Evolutionary conservation across 768 basidiomycete genomes (phyloP).

Genomic region (Lactarius sp.): DNA sequence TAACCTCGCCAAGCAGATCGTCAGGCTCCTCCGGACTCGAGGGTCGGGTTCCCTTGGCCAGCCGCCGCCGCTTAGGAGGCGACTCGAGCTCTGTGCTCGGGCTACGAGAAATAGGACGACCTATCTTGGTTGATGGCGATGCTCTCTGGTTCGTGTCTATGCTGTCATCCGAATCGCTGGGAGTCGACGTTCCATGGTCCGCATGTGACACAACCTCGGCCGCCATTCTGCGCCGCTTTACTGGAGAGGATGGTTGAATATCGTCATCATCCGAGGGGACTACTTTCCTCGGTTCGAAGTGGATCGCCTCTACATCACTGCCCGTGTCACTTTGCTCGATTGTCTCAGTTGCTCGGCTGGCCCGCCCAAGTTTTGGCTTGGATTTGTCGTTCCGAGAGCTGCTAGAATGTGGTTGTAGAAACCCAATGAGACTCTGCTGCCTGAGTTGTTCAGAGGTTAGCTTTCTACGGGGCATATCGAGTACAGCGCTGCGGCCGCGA

Average conservation of each 20-base stretch:
- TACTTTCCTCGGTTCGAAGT: slow-evolving; percentile 39
- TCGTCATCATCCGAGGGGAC: slow-evolving; percentile 27
- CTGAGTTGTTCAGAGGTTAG: not conserved
- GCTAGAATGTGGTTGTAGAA: slow-evolving; percentile 6
- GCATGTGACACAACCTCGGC: slow-evolving; percentile 6
- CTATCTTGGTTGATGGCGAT: not conserved
- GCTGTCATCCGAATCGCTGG: slow-evolving; percentile 13
- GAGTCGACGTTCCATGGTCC: not conserved
- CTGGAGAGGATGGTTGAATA: slow-evolving; percentile 27
- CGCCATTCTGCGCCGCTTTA: slow-evolving; percentile 24
- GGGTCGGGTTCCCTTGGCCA: slow-evolving; percentile 42
- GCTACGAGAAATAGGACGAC: slow-evolving; percentile 23
- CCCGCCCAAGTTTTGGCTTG: not conserved
- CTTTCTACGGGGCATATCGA: slow-evolving; percentile 13
- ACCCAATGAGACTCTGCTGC: slow-evolving; percentile 11
- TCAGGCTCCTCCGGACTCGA: slow-evolving; percentile 39
- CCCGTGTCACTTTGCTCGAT: slow-evolving; percentile 1
- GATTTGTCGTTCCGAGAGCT: not conserved
- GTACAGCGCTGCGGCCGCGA: not conserved
- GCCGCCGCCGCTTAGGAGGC: slow-evolving; percentile 37
- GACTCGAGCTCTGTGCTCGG: slow-evolving; percentile 36
- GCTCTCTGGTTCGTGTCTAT: not conserved
- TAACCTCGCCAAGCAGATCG: slow-evolving; percentile 46
- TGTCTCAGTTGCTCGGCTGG: not conserved
- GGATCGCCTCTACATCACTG: slow-evolving; percentile 49